Evolutionary conservation across 2,329 filamentous ascomycete species (phyloP).

Genomic region (Clonostachys chloroleuca): DNA sequence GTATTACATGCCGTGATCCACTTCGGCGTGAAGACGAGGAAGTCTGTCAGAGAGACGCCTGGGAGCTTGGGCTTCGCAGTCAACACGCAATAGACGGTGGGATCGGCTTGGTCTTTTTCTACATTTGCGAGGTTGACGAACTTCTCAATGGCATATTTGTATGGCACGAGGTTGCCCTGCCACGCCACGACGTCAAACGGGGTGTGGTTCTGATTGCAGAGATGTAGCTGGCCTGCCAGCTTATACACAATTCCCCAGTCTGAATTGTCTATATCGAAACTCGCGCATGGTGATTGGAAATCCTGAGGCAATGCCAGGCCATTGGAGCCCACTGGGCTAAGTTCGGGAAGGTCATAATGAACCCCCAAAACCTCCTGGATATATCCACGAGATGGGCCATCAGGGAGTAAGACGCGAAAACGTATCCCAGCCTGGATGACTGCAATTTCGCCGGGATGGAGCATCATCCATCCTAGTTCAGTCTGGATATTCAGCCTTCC

Average conservation of each 20-base stretch:
- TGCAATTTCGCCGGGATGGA: conserved; percentile 60
- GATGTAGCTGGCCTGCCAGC: conserved; percentile 54
- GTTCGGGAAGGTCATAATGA: conserved; percentile 61
- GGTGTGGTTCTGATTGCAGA: conserved; percentile 52
- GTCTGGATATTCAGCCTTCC: conserved; percentile 62
- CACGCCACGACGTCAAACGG: conserved; percentile 67
- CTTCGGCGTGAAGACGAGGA: conserved; percentile 62
- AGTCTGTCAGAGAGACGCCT: conserved; percentile 55
- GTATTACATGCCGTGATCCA: conserved; percentile 61
- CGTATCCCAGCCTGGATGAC: conserved; percentile 59
- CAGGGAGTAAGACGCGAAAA: conserved; percentile 54
- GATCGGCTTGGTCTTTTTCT: conserved; percentile 61
- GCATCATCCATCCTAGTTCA: conserved; percentile 55
- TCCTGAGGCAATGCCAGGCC: conserved; percentile 64
- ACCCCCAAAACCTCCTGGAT: conserved; percentile 65
- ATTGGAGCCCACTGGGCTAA: conserved; percentile 64
- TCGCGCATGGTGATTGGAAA: conserved; percentile 64
- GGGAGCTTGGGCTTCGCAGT: conserved; percentile 51
- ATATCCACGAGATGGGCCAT: conserved; percentile 59
- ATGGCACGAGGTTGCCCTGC: conserved; percentile 65
- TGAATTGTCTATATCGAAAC: conserved; percentile 30
- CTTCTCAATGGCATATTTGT: conserved; percentile 63
- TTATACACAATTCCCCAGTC: conserved; percentile 46
- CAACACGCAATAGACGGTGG: conserved; percentile 61
- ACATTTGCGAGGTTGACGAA: conserved; percentile 55